Percentiles rank a stretch among this genome's conserved stretches.
phyloP scores from a whole-genome alignment of 1,284 basidiomycete species.

The Irpex lacteus region DNA sequence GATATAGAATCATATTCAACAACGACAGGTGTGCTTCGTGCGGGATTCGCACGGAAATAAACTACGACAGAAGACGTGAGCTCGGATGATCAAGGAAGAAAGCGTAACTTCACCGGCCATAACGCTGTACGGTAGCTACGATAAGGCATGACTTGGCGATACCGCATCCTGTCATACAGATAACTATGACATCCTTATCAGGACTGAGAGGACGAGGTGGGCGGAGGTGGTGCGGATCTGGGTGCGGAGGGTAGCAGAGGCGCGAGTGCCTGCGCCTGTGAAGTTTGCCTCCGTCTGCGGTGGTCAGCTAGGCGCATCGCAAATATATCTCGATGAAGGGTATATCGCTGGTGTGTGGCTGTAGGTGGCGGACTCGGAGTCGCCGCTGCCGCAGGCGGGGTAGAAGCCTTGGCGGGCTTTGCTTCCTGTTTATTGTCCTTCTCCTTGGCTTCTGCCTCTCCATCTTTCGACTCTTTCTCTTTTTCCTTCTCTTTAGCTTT shows the following conservation, averaged over 20 bases:
- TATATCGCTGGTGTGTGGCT: constrained; percentile 34
- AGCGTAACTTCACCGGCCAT: not conserved
- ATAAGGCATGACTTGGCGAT: not conserved
- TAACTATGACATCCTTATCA: not conserved
- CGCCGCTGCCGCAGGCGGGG: constrained; percentile 16
- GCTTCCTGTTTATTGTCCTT: constrained; percentile 16
- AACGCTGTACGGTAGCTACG: not conserved
- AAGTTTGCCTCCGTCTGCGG: constrained; percentile 33
- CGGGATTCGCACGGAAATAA: not conserved
- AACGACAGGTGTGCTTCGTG: not conserved
- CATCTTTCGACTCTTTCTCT: constrained; percentile 34
- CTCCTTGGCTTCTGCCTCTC: constrained; percentile 20
- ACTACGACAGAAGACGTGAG: not conserved
- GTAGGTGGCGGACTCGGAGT: constrained; percentile 18
- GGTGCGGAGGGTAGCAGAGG: constrained; percentile 38
- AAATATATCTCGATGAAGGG: constrained; percentile 40
- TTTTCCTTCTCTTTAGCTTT: constrained; percentile 49
- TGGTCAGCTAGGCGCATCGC: constrained; percentile 39
- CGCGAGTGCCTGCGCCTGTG: constrained; percentile 37
- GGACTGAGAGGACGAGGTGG: not conserved
- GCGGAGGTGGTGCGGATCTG: constrained; percentile 17
- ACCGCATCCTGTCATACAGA: not conserved
- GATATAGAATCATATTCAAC: not conserved
- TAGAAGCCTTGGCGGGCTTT: constrained; percentile 15
- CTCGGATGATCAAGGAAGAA: not conserved